These are phyloP conservation scores for Aspergillus steynii DNA, from an alignment of 495 filamentous ascomycete species.

Conservation along the genomic window DNA sequence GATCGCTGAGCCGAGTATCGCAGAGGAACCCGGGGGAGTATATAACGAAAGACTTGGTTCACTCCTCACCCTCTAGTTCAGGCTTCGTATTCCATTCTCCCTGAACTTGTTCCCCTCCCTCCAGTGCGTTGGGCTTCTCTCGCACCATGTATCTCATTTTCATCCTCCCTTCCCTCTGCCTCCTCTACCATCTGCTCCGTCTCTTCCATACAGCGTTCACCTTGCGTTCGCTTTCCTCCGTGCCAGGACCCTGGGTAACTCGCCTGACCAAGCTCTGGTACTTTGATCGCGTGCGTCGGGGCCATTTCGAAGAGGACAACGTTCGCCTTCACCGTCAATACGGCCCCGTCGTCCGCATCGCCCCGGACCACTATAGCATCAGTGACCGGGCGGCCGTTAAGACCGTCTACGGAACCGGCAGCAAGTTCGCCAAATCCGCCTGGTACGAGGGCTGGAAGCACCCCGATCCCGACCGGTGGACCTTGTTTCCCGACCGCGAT, in stretches of 20 bases:
- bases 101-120: neutral
- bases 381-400: conserved; percentile 42
- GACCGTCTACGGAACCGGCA: conserved; percentile 45
- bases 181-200: conserved; percentile 15
- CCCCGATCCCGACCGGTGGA: conserved; percentile 34
- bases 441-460: conserved; percentile 44
- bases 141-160: conserved; percentile 19
- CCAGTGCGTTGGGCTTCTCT: too few species aligned
- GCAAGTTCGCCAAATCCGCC: conserved; percentile 40
- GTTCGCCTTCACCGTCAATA: conserved; percentile 43
- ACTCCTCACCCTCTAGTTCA: neutral
- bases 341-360: conserved; percentile 48
- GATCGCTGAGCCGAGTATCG: neutral
- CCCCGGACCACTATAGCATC: conserved; percentile 53
- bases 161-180: conserved; percentile 7
- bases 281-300: conserved; percentile 41
- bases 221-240: conserved; percentile 36
- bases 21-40: too few species aligned
- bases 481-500: conserved; percentile 43
- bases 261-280: conserved; percentile 60
- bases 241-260: conserved; percentile 55
- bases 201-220: conserved; percentile 20
- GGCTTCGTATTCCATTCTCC: neutral
- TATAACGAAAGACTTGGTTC: neutral
- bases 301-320: conserved; percentile 47